Evolutionary conservation across 257 asterid genomes (phyloP), one percentile per base, ranked within the genome.

Genomic region (Capsicum pubescens): DNA sequence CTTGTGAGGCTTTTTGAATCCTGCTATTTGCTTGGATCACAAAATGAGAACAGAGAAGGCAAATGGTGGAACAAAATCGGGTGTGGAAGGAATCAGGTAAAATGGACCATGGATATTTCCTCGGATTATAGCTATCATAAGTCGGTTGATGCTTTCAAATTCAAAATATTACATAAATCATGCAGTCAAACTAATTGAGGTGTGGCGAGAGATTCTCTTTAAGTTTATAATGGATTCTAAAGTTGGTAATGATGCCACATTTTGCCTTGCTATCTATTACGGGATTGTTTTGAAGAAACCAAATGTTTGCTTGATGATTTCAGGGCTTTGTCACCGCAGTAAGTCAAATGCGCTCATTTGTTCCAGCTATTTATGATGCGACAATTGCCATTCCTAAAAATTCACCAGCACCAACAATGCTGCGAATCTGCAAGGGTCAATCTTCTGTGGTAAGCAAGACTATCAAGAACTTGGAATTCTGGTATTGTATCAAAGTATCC

Each of bases 271-370:
- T 8, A 26, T 54, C 64, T 46, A 44, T 13, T 52, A 21, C 9
- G 71, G 5, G 17, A 63, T 46, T 77, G 68, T 76, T 21, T 39
- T 32, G 16, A 36, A 11, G 77, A 46, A 60, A 81, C 32, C 26
- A 69, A 69, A 69, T 55, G 56, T 59, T n/a, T 32, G 9, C 68
- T 66, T 63, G 50, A 83, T 86, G 68, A 7, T 85, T 90, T 78
- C 95, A 96, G 99, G 99, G 99, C 55, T 96, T 96, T 86, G 98
- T 96, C 82, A 89, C 98, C 50, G 94, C 98, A 55, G 98, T 93
- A 54, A 92, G 87, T 84, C 95, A 94, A 66, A 89, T 93, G 97
- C 97, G 95, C 79, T 81, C 98, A 36, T 94, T 94, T 92, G 99
- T 94, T 87, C 99, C 99, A 15, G 98, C 97, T 61, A 89, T 96